Conservation (phyloP, 139 green algal species). For the Chlamydomonas sphaeroides region DNA sequence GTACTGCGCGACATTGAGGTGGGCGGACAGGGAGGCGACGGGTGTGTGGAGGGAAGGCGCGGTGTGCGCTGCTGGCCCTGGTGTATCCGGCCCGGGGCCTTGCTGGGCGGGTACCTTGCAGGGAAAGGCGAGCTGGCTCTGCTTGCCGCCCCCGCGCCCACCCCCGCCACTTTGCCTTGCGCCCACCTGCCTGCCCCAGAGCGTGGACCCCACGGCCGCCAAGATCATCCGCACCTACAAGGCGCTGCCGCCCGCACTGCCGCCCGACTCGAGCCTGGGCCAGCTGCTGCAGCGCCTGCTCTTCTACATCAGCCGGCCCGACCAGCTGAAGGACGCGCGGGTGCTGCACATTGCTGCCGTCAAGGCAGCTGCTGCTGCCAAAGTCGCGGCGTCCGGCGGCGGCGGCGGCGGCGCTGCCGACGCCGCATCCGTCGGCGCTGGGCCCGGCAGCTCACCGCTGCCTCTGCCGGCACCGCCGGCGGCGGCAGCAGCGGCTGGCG, state of each 20-base stretch:
- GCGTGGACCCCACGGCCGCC: neutral
- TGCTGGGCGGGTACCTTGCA: too few relatives aligned
- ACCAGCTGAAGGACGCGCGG: conserved; percentile 36
- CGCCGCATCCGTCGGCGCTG: neutral
- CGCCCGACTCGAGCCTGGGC: conserved; percentile 58
- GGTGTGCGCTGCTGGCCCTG: too few relatives aligned
- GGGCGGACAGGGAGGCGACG: too few relatives aligned
- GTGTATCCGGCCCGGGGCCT: too few relatives aligned
- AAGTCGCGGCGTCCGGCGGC: neutral
- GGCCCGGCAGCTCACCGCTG: neutral
- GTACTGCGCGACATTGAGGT: conserved; percentile 71
- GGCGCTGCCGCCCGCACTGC: conserved; percentile 5
- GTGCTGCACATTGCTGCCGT: conserved; percentile 11
- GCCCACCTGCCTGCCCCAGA: neutral
- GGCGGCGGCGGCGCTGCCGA: neutral
- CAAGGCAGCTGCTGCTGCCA: conserved; percentile 16
- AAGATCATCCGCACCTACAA: conserved; percentile 43
- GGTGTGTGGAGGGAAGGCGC: too few relatives aligned
- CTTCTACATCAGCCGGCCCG: conserved; percentile 55
- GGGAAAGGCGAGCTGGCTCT: too few relatives aligned
- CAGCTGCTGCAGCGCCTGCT: conserved; percentile 72
- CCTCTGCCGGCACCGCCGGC: too few relatives aligned
- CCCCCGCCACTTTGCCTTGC: neutral
- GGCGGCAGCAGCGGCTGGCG: neutral
- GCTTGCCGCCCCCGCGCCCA: neutral